phyloP scores from a whole-genome alignment of 495 filamentous ascomycete species.

The Tuber umbilicatum region DNA sequence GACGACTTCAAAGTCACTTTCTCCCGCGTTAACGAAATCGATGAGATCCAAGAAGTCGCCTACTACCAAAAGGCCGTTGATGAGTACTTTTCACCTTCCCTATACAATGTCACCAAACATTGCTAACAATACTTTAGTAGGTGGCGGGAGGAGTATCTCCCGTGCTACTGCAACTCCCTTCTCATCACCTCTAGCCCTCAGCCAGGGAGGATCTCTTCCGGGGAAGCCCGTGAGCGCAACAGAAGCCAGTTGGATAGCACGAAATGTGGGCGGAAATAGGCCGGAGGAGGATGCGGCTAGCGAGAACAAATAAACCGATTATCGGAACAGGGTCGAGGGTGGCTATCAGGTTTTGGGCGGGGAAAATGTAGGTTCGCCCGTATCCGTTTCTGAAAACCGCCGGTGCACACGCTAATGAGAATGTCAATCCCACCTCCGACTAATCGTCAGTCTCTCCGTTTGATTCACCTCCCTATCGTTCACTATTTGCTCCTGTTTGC shows the following conservation, averaged over 20 bases:
- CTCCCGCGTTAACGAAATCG: background rate
- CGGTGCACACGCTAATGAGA: background rate
- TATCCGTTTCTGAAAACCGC: background rate
- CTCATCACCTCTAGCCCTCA: background rate
- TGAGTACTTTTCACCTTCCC: background rate
- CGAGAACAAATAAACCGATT: background rate
- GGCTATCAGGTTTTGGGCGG: background rate
- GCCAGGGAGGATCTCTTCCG: background rate
- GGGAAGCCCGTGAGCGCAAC: background rate
- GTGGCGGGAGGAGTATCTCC: background rate
- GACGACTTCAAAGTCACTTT: background rate
- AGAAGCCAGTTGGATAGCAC: background rate
- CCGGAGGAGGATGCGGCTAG: background rate
- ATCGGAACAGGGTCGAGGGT: background rate
- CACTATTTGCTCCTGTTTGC: too few species aligned
- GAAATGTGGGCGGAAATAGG: background rate
- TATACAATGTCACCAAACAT: background rate
- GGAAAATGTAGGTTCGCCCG: background rate
- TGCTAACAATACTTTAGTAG: background rate
- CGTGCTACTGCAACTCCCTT: background rate
- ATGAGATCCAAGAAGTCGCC: background rate
- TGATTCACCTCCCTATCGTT: background rate
- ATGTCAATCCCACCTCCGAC: background rate
- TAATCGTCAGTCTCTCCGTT: background rate
- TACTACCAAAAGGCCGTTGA: background rate